Conservation (phyloP, 192 early-diverging fungal genomes). For the Rhizoclosmatium globosum region DNA sequence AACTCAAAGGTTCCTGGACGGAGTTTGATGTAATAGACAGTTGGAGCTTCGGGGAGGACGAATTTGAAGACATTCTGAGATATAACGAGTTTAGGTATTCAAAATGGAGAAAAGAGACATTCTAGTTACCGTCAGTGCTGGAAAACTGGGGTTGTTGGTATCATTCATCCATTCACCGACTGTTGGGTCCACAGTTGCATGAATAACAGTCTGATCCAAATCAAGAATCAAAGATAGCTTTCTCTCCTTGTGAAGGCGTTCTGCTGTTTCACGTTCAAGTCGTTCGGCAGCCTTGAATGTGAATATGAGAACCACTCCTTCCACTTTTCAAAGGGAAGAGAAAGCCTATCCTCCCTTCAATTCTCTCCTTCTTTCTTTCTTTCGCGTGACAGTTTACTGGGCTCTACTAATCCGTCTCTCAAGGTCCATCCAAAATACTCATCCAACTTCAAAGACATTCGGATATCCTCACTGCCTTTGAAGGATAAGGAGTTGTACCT, state of each 20-base stretch:
- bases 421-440: background rate
- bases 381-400: background rate
- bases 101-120: background rate
- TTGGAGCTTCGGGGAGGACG: conserved; percentile 70
- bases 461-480: too few relatives aligned
- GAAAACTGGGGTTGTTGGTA: conserved; percentile 62
- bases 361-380: background rate
- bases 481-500: conserved; percentile 42
- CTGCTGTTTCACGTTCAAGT: conserved; percentile 73
- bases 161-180: conserved; percentile 80
- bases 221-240: conserved; percentile 93
- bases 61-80: conserved; percentile 79
- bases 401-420: background rate
- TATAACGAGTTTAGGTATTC: background rate
- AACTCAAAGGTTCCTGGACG: conserved; percentile 86
- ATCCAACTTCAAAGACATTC: background rate
- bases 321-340: background rate
- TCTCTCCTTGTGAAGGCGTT: conserved; percentile 67
- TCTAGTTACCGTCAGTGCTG: conserved; percentile 50
- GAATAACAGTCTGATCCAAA: conserved; percentile 97
- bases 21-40: conserved; percentile 84
- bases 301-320: conserved; percentile 2
- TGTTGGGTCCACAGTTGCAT: conserved; percentile 83
- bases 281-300: conserved; percentile 68
- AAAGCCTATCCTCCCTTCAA: background rate